Evolutionary conservation across 73 alveolate genomes (phyloP), one percentile per base, ranked within the genome.

Genomic region (Paraurostyla sp.): DNA sequence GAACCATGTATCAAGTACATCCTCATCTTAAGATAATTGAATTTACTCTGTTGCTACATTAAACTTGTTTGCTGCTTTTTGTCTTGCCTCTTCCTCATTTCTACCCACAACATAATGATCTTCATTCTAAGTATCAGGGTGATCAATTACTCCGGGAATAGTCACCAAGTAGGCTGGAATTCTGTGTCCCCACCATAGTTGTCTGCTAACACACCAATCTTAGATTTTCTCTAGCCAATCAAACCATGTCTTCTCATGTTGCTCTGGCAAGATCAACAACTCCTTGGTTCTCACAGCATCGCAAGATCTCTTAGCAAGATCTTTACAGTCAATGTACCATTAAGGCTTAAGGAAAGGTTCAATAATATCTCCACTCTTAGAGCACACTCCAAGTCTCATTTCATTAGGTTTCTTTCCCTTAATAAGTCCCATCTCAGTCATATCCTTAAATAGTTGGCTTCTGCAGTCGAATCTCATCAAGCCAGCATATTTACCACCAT

Each of bases 151-250:
- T 43, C 98, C 99, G 32, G 95, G 94, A 38, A 97, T 92, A 36
- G 91, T 96, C 52, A 92, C 98, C 76, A 95, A 73, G 94, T 95
- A 98, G 32, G 99, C 99, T 0, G 99, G 99, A 52, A 97, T 96
- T 92, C 99, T 96, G 92, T 98, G 99, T 16, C 99, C 99, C 99
- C 99, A 98, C 99, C 99, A 98, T 68, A 98, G 96, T 93, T 98
- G 98, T 56, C 99, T 89, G 41, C 97, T 88, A 35, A 97, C 93
- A 76, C 99, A 97, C 99, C 99, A 97, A 92, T 97, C 99, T 71
- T 95, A 71, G 54, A 96, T 94, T 35, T 97, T 97, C 54, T 95
- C 99, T 75, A 97, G 92, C 96, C 97, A 97, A 63, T 92, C 85
- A 90, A 90, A 97, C 97, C 98, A 93, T 20, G 96, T 93, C 80